These are phyloP conservation scores for Aspergillus sclerotioniger DNA, from an alignment of 495 filamentous ascomycete species.

Conservation along the genomic window DNA sequence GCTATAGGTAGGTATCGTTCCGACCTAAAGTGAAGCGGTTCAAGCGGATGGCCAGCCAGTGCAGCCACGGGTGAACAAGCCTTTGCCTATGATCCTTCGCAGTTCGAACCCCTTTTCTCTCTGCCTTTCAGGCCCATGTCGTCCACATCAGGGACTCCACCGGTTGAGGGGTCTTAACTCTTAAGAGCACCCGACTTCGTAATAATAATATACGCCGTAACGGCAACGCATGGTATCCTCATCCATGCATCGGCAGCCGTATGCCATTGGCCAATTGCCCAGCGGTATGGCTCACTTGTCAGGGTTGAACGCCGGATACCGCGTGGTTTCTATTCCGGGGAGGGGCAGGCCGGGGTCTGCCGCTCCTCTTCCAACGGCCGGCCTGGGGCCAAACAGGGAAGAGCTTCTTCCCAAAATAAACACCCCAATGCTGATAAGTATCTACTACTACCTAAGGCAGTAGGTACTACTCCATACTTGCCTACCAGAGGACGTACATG, in stretches of 20 bases:
- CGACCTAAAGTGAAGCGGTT: not conserved
- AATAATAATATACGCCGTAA: not conserved
- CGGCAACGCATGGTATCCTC: not conserved
- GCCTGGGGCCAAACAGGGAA: not conserved
- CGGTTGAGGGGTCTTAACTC: not conserved
- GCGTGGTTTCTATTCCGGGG: conserved; percentile 1
- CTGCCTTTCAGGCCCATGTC: not conserved
- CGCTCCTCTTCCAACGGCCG: not conserved
- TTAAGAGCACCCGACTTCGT: not conserved
- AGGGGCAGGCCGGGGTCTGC: not conserved
- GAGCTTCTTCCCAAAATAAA: not conserved
- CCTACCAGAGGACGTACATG: too few species aligned
- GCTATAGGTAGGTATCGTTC: not conserved
- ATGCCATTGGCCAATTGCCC: not conserved
- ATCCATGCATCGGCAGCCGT: not conserved
- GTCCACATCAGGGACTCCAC: not conserved
- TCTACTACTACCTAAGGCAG: too few species aligned
- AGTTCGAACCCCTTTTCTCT: not conserved
- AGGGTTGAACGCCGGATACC: not conserved
- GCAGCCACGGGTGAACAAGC: not conserved
- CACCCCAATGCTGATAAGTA: not conserved
- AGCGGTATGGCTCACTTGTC: not conserved
- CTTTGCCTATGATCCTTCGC: not conserved
- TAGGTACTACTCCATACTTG: too few species aligned
- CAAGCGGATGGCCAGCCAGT: not conserved